phyloP scores from a whole-genome alignment of 2,329 filamentous ascomycete species.

The Epichloe bromicola region DNA sequence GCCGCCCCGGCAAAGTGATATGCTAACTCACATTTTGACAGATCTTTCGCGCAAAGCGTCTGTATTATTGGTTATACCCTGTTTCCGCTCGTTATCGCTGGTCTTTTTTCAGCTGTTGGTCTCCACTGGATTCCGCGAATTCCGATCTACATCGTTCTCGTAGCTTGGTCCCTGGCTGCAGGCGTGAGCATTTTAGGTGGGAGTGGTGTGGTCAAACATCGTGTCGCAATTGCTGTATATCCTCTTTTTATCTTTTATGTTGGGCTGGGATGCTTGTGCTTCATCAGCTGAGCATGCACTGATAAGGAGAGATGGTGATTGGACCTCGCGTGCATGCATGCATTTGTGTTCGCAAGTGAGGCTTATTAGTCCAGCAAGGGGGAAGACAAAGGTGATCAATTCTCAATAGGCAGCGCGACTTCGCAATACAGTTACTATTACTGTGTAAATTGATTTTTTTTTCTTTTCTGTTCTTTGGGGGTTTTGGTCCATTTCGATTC shows the following conservation, averaged over 20 bases:
- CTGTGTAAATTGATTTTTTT: no score
- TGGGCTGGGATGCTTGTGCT: conserved; percentile 85
- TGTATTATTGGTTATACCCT: conserved; percentile 98
- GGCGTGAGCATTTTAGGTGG: conserved; percentile 93
- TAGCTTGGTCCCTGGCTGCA: conserved; percentile 87
- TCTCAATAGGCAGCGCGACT: no score
- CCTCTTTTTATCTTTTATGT: conserved; percentile 93
- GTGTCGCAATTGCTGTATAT: conserved; percentile 87
- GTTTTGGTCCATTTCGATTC: no score
- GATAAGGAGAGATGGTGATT: background rate
- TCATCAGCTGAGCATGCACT: conserved; percentile 61
- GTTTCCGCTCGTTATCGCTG: conserved; percentile 89
- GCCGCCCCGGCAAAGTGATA: background rate
- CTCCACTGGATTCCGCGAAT: conserved; percentile 72
- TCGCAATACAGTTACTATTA: no score
- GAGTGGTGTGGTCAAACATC: conserved; percentile 88
- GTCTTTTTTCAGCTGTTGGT: conserved; percentile 76
- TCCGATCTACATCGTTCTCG: conserved; percentile 78
- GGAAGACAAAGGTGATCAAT: no score
- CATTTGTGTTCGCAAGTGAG: background rate
- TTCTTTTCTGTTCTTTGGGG: no score
- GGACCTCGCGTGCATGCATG: no score
- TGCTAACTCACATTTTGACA: conserved; percentile 23
- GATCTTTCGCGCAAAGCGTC: conserved; percentile 93
- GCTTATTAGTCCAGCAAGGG: no score